These are phyloP conservation scores for Ophiostoma ips DNA, from an alignment of 2,329 filamentous ascomycete species.

Conservation along the genomic window DNA sequence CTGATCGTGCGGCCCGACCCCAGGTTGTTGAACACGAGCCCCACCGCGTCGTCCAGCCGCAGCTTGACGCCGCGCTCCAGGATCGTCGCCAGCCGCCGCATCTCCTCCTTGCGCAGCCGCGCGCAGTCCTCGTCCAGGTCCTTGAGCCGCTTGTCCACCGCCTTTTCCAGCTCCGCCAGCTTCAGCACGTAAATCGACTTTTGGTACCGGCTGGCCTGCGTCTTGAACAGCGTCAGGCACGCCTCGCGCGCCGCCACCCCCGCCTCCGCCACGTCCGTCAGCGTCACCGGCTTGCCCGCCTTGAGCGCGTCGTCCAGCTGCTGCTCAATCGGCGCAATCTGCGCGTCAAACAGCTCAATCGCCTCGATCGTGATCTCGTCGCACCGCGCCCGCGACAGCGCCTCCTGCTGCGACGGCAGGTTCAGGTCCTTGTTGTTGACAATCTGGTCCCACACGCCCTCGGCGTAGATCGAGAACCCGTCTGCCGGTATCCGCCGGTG, in stretches of 20 bases:
- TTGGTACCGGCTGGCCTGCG: slow-evolving; percentile 86
- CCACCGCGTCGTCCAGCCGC: slow-evolving; percentile 72
- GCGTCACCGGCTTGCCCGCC: slow-evolving; percentile 57
- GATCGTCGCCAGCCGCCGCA: slow-evolving; percentile 78
- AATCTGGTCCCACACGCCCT: slow-evolving; percentile 96
- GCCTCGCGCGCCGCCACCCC: slow-evolving; percentile 61
- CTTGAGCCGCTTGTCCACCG: slow-evolving; percentile 81
- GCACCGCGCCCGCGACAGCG: slow-evolving; percentile 92
- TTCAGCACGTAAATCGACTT: slow-evolving; percentile 89
- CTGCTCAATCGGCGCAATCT: slow-evolving; percentile 74
- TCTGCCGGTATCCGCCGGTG: slow-evolving; percentile 92
- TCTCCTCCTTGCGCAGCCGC: slow-evolving; percentile 82
- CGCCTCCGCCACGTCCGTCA: slow-evolving; percentile 58
- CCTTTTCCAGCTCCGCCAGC: slow-evolving; percentile 67
- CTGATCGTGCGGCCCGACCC: slow-evolving; percentile 54
- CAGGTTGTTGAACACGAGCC: slow-evolving; percentile 90
- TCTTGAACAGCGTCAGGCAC: slow-evolving; percentile 72
- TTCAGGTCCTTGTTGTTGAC: slow-evolving; percentile 98
- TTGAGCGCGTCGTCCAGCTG: slow-evolving; percentile 63
- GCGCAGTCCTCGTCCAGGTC: slow-evolving; percentile 82
- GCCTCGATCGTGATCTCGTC: slow-evolving; percentile 93
- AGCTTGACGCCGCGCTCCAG: slow-evolving; percentile 91
- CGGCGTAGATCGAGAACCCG: slow-evolving; percentile 87
- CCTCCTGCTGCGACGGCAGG: slow-evolving; percentile 88
- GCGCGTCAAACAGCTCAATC: slow-evolving; percentile 65